Conservation (phyloP, 2,329 filamentous ascomycete species). For the Fonsecaea nubica region DNA sequence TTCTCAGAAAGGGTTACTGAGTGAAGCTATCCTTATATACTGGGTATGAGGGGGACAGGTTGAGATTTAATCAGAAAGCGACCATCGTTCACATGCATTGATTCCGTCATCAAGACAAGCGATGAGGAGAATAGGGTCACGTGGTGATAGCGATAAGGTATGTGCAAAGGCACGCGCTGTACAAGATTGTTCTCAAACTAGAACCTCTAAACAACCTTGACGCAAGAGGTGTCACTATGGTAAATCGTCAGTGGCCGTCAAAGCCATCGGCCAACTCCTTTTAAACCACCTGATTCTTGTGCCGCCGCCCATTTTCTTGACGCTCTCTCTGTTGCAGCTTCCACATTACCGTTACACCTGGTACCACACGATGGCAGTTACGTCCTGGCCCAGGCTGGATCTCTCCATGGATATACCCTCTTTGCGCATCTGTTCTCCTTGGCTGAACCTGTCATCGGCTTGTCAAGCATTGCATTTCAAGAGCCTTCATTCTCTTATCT, state of each 20-base stretch:
- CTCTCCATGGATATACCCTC: neutral
- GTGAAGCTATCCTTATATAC: neutral
- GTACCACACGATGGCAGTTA: neutral
- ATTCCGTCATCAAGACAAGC: constrained; percentile 23
- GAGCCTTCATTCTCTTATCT: neutral
- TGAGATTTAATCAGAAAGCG: neutral
- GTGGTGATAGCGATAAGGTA: constrained; percentile 7
- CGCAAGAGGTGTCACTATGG: neutral
- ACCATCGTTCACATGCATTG: constrained; percentile 12
- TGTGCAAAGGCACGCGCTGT: neutral
- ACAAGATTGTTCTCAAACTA: neutral
- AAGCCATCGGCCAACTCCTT: neutral
- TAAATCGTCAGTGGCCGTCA: neutral
- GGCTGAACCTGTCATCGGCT: neutral
- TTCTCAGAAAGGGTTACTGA: neutral
- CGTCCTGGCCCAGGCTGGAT: neutral
- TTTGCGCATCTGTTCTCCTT: neutral
- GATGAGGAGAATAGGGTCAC: neutral
- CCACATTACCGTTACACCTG: neutral
- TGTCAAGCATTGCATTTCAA: neutral
- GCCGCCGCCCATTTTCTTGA: neutral
- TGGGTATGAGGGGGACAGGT: neutral
- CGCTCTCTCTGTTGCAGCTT: neutral
- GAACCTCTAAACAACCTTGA: neutral
- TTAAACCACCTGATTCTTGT: neutral